Base-by-base conservation (phyloP, 495 filamentous ascomycete genomes). In the Xylaria venustula region DNA sequence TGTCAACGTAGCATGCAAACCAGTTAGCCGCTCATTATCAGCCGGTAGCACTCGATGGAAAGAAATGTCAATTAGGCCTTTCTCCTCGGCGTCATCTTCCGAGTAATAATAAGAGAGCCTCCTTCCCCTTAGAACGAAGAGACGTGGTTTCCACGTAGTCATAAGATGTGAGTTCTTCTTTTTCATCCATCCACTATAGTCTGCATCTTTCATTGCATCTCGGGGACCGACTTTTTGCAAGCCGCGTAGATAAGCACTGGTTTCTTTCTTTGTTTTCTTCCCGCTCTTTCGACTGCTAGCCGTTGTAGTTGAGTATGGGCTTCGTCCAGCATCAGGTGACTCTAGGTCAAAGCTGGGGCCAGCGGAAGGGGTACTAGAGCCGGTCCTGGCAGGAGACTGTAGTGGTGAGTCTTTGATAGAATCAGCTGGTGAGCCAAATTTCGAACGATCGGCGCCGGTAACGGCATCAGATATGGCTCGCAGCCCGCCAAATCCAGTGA, bases 131-230 rank as follows among this genome's bases (percentile, higher is more conserved):
- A 99, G 81, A 20, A 98, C 89, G 68, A 99, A 99, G 32, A 98
- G 83, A 8, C 95, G 87, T 41, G 90, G 86, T 69, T 98, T 98
- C 95, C 95, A 99, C 1, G 91, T 96, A 2, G 91, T 89, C 89
- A 97, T 95, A 50, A 97, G 78, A 63, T 94, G 94, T 2, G 91
- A 91, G 48, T 91, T 96, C 67, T 92, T 88, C 83, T 99, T 99
- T 80, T 96, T 98, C 95, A 99, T 99, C 95, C 95, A 99, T 23
- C 95, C 95, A 64, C 87, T 92, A 68, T 93, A 99, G 67, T 99
- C 94, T 47, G 91, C 93, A 55, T 85, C 87, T 53, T 83, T 77
- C 75, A 97, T 93, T 61, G 94, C 91, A 69, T 96, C 90, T 50
- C 85, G 80, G 0, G 95, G 95, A 0, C 84, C 77, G 64, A 93